Conservation (phyloP, 108 stramenopile genomes). For the Mediolabrus comicus region DNA sequence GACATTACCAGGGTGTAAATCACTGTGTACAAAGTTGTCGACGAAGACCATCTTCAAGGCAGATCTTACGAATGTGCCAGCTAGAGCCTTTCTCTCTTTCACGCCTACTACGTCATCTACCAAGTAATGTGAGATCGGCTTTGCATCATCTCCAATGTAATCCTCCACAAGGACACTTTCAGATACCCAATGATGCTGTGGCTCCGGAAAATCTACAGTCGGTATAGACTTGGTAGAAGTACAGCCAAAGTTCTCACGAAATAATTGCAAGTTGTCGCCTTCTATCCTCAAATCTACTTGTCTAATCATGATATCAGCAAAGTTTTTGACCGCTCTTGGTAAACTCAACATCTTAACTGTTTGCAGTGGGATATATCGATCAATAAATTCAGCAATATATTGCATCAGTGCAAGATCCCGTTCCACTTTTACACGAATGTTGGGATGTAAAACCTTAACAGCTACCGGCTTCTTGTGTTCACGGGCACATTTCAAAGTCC, state of each 20-base stretch:
- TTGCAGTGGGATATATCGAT: constrained; percentile 58
- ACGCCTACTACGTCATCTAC: constrained; percentile 56
- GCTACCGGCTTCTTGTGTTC: constrained; percentile 52
- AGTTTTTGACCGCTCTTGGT: constrained; percentile 70
- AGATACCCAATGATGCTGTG: constrained; percentile 58
- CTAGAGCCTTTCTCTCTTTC: constrained; percentile 59
- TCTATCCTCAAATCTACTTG: constrained; percentile 85
- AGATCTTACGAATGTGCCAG: constrained; percentile 73
- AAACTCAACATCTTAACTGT: constrained; percentile 70
- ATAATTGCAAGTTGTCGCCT: constrained; percentile 59
- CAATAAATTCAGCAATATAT: constrained; percentile 56
- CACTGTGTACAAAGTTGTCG: constrained; percentile 69
- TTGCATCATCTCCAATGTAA: constrained; percentile 54
- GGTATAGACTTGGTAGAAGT: not conserved
- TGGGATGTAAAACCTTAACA: constrained; percentile 87
- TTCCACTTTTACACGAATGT: constrained; percentile 56
- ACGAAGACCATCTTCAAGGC: constrained; percentile 91
- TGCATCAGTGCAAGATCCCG: constrained; percentile 74
- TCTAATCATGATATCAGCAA: constrained; percentile 59
- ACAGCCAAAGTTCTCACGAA: constrained; percentile 74
- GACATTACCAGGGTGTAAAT: constrained; percentile 81
- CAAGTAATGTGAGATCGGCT: constrained; percentile 69
- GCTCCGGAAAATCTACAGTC: constrained; percentile 67
- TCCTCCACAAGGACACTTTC: constrained; percentile 73
- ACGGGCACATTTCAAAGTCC: constrained; percentile 23